Evolutionary conservation across 75 land plant genomes (phyloP).

Genomic region (Selaginella tamariscina): DNA sequence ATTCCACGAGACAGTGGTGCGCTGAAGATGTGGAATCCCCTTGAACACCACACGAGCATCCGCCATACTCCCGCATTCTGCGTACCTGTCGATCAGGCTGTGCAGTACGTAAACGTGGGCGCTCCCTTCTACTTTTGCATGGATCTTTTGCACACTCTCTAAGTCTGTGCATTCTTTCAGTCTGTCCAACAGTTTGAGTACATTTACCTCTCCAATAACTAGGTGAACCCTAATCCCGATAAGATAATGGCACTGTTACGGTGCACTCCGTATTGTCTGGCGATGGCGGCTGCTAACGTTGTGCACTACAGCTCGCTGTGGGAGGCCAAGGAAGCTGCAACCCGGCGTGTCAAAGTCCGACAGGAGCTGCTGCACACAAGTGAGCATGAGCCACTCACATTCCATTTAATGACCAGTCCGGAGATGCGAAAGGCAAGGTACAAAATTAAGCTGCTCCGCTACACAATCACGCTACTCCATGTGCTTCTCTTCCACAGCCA

Average conservation of each 20-base stretch:
- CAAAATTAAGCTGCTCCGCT: slow-evolving; percentile 24
- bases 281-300: slow-evolving; percentile 21
- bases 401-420: slow-evolving; percentile 24
- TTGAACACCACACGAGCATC: too few species aligned
- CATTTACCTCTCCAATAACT: too few species aligned
- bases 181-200: too few species aligned
- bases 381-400: slow-evolving; percentile 22
- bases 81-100: too few species aligned
- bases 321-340: slow-evolving; percentile 14
- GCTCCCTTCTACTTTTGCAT: too few species aligned
- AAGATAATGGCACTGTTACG: slow-evolving; percentile 19
- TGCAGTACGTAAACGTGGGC: too few species aligned
- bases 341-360: background rate
- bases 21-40: too few species aligned
- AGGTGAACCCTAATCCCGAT: too few species aligned
- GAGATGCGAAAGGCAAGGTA: slow-evolving; percentile 25
- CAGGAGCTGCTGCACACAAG: background rate
- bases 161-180: too few species aligned
- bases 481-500: slow-evolving; percentile 7
- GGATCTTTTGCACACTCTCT: too few species aligned
- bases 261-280: slow-evolving; percentile 15
- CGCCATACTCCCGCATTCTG: too few species aligned
- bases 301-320: slow-evolving; percentile 26
- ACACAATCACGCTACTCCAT: slow-evolving; percentile 13
- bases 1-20: too few species aligned